Evolutionary conservation across 768 basidiomycete genomes (phyloP).

Genomic region (Leccinum rimulosum): DNA sequence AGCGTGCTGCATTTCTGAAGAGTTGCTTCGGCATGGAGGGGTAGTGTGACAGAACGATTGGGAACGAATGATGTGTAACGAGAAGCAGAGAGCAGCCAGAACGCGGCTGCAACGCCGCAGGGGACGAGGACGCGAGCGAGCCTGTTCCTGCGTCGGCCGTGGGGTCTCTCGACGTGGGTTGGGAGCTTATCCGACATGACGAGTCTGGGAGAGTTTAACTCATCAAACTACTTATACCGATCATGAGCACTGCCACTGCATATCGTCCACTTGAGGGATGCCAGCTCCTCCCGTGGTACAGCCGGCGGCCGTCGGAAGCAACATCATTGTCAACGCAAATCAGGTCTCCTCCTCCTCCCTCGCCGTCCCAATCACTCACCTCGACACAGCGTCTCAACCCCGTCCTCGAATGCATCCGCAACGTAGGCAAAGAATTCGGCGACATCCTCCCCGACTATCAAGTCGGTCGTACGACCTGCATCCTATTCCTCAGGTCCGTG

Average conservation of each 20-base stretch:
- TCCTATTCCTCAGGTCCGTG: slow-evolving; percentile 82
- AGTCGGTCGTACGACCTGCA: slow-evolving; percentile 90
- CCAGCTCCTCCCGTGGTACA: slow-evolving; percentile 54
- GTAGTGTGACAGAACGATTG: slow-evolving; percentile 19
- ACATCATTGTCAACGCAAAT: slow-evolving; percentile 59
- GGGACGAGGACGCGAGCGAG: slow-evolving; percentile 16
- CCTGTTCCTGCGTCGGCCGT: slow-evolving; percentile 8
- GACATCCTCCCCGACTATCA: slow-evolving; percentile 95
- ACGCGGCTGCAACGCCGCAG: slow-evolving; percentile 12
- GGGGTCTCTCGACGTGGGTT: slow-evolving; percentile 16
- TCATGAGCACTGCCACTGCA: not conserved
- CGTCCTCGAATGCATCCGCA: slow-evolving; percentile 80
- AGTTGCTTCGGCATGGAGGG: slow-evolving; percentile 29
- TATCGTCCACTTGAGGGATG: slow-evolving; percentile 3
- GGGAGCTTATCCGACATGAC: slow-evolving; percentile 30
- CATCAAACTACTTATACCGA: not conserved
- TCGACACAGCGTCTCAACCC: slow-evolving; percentile 74
- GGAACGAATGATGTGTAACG: slow-evolving; percentile 5
- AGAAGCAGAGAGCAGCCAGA: slow-evolving; percentile 23
- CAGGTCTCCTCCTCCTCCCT: slow-evolving; percentile 40
- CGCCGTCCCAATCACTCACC: not conserved
- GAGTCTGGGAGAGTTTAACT: not conserved
- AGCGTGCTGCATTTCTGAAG: slow-evolving; percentile 37
- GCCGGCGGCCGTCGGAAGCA: slow-evolving; percentile 60
- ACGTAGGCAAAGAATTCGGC: slow-evolving; percentile 91